Conservation (phyloP, 2,329 filamentous ascomycete genomes). For the Alternaria gaisen region DNA sequence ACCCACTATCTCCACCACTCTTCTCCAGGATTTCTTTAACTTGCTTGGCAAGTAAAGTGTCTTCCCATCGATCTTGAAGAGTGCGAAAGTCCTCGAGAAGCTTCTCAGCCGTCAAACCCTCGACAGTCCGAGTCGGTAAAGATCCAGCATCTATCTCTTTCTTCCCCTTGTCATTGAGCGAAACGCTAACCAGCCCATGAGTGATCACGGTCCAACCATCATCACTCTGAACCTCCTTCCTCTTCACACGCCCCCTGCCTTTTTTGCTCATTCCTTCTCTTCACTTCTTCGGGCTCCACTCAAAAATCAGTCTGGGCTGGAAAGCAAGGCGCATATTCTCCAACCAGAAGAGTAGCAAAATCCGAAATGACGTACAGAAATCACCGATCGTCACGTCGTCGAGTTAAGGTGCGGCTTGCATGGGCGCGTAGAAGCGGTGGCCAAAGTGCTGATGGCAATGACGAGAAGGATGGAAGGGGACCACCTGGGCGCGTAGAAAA, state of each 20-base stretch:
- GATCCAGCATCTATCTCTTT: slow-evolving; percentile 8
- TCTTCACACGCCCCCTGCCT: slow-evolving; percentile 38
- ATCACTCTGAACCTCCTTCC: slow-evolving; percentile 36
- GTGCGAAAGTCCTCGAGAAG: slow-evolving; percentile 33
- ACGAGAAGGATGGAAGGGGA: background rate
- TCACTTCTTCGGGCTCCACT: background rate
- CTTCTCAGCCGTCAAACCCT: slow-evolving; percentile 37
- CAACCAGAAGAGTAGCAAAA: background rate
- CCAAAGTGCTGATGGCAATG: slow-evolving; percentile 1
- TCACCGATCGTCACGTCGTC: slow-evolving; percentile 19
- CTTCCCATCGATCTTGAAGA: slow-evolving; percentile 36
- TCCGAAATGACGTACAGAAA: background rate
- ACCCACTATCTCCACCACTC: slow-evolving; percentile 21
- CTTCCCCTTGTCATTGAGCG: slow-evolving; percentile 5
- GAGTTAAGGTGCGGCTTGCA: slow-evolving; percentile 35
- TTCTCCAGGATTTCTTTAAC: slow-evolving; percentile 22
- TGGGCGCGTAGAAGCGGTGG: slow-evolving; percentile 24
- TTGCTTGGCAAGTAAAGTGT: slow-evolving; percentile 32
- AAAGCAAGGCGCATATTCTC: background rate
- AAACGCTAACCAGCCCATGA: slow-evolving; percentile 30
- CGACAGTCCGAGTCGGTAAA: slow-evolving; percentile 25
- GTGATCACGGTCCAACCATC: slow-evolving; percentile 53
- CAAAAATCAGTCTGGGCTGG: background rate
- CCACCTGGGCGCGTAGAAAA: slow-evolving; percentile 13
- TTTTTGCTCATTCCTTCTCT: slow-evolving; percentile 1